Percentiles rank a stretch among this genome's conserved stretches.
phyloP scores from a whole-genome alignment of 192 early-diverging fungal species.

The Podila clonocystis region DNA sequence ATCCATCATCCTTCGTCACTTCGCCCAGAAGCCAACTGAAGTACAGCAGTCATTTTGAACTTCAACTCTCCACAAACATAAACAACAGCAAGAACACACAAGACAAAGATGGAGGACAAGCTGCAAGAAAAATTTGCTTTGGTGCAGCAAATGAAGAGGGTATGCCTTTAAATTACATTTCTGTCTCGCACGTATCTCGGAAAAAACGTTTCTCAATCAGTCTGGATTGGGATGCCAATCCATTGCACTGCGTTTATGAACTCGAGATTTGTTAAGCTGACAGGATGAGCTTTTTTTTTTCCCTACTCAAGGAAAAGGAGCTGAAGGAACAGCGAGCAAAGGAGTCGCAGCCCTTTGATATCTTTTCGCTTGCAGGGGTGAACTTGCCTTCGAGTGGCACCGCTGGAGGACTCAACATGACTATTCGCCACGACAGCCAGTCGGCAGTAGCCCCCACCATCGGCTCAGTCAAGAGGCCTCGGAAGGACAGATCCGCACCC shows the following conservation, averaged over 20 bases:
- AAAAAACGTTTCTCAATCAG: background rate
- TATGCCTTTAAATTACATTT: constrained; percentile 1
- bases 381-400: constrained; percentile 17
- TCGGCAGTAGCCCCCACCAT: constrained; percentile 9
- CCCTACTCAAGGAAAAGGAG: constrained; percentile 34
- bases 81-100: background rate
- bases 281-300: background rate
- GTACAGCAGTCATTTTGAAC: background rate
- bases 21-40: background rate
- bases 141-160: constrained; percentile 47
- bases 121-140: constrained; percentile 48
- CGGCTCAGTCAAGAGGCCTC: constrained; percentile 41
- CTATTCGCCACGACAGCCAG: constrained; percentile 35
- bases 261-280: background rate
- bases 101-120: constrained; percentile 25
- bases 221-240: too few species aligned
- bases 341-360: constrained; percentile 41
- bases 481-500: constrained; percentile 14
- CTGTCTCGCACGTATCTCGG: too few species aligned
- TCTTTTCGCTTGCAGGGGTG: constrained; percentile 44
- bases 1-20: background rate
- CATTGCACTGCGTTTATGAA: too few species aligned
- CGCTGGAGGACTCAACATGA: constrained; percentile 35
- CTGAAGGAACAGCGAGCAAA: constrained; percentile 41
- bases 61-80: background rate